Percentiles rank a stretch among this genome's conserved stretches.
phyloP scores from a whole-genome alignment of 1,139 yeast species.

The Blastobotrys ciferrii region DNA sequence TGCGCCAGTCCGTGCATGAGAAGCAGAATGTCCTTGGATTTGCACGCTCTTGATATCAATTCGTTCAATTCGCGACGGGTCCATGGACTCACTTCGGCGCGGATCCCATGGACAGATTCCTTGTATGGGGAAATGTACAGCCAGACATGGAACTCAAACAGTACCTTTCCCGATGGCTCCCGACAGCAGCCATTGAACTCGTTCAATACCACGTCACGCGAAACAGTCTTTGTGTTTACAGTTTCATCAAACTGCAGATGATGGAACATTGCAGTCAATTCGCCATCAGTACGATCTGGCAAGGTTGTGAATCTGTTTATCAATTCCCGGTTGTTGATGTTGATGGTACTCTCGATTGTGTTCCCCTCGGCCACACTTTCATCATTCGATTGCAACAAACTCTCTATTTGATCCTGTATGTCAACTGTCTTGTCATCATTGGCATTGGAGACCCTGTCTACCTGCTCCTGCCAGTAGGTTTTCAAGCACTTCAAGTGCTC shows the following conservation, averaged over 20 bases:
- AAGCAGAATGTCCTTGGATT: slow-evolving; percentile 20
- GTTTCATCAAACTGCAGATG: slow-evolving; percentile 18
- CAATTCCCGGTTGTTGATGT: slow-evolving; percentile 4
- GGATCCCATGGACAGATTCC: slow-evolving; percentile 20
- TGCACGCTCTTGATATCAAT: slow-evolving; percentile 18
- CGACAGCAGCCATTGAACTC: slow-evolving; percentile 22
- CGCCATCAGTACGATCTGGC: slow-evolving; percentile 3
- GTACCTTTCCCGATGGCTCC: background rate
- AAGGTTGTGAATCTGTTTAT: background rate
- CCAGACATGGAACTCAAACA: slow-evolving; percentile 22
- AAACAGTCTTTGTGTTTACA: slow-evolving; percentile 13
- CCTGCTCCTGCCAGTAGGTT: slow-evolving; percentile 6
- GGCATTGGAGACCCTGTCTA: background rate
- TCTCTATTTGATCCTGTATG: slow-evolving; percentile 1
- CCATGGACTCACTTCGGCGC: slow-evolving; percentile 23
- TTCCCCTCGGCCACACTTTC: background rate
- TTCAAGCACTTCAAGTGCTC: slow-evolving; percentile 4
- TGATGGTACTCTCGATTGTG: background rate
- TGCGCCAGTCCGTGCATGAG: slow-evolving; percentile 27
- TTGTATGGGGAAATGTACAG: slow-evolving; percentile 19
- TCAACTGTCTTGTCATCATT: background rate
- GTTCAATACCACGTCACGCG: slow-evolving; percentile 17
- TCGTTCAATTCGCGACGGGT: slow-evolving; percentile 22
- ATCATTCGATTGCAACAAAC: background rate
- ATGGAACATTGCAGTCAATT: slow-evolving; percentile 23